Percentiles rank a stretch among this genome's conserved stretches.
These are phyloP conservation scores for Corylus heterophylla DNA, from an alignment of 306 rosid genomes.

Conservation along the genomic window DNA sequence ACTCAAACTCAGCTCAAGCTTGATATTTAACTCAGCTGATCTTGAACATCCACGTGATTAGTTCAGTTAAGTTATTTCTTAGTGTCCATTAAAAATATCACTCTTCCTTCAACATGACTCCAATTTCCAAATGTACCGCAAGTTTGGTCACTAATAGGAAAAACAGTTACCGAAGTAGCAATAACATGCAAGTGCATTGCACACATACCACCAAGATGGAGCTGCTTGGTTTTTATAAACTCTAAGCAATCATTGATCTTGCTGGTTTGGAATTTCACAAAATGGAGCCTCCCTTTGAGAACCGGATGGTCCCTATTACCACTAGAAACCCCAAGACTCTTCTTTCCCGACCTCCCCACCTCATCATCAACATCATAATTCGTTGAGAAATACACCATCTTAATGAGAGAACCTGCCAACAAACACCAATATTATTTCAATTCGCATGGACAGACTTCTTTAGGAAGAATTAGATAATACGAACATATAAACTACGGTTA, in stretches of 20 bases:
- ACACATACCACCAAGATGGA: slow-evolving; percentile 58
- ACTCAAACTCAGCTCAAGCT: slow-evolving; percentile 6
- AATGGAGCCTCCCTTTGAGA: slow-evolving; percentile 79
- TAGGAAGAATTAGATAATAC: background rate
- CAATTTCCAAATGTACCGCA: background rate
- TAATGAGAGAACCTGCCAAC: slow-evolving; percentile 73
- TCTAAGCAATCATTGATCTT: slow-evolving; percentile 78
- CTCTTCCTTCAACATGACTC: background rate
- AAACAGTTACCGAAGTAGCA: slow-evolving; percentile 16
- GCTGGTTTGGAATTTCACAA: slow-evolving; percentile 80
- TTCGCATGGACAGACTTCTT: background rate
- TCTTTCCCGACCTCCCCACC: slow-evolving; percentile 42
- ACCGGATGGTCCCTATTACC: slow-evolving; percentile 30
- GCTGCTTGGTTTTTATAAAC: slow-evolving; percentile 67
- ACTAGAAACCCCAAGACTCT: slow-evolving; percentile 37
- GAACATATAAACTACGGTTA: background rate
- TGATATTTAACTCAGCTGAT: background rate
- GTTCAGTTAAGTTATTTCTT: background rate
- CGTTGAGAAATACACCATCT: slow-evolving; percentile 79
- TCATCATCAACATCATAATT: slow-evolving; percentile 33
- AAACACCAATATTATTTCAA: slow-evolving; percentile 13
- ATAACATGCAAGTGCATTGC: slow-evolving; percentile 12
- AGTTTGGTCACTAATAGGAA: background rate
- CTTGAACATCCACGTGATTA: background rate
- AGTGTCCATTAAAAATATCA: background rate